These are phyloP conservation scores for Meyerozyma guilliermondii DNA, from an alignment of 1,139 yeast genomes.

Conservation along the genomic window DNA sequence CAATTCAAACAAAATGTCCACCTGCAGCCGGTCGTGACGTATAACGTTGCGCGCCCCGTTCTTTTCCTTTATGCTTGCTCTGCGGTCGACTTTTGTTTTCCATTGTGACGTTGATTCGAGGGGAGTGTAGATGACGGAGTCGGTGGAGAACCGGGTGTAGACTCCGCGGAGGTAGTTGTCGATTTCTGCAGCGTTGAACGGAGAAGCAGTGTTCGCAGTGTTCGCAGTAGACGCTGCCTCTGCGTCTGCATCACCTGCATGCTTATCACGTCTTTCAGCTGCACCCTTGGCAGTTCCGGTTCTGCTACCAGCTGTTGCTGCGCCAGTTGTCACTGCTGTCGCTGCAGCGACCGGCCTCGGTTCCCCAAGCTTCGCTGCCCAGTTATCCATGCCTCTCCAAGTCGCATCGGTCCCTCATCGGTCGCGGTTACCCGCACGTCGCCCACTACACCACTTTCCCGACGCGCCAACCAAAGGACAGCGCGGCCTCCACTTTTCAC, in stretches of 20 bases:
- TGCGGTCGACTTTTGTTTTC: conserved; percentile 11
- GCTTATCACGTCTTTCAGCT: too few species aligned
- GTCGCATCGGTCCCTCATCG: too few species aligned
- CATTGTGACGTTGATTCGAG: conserved; percentile 21
- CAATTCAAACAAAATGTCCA: conserved; percentile 17
- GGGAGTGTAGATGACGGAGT: conserved; percentile 12
- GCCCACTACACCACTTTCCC: neutral
- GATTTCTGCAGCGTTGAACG: neutral
- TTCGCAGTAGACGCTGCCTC: neutral
- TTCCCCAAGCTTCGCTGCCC: too few species aligned
- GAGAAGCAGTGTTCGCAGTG: too few species aligned
- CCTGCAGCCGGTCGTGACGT: conserved; percentile 5
- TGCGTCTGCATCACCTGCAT: neutral
- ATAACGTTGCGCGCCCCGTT: conserved; percentile 4
- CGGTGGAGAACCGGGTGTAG: neutral
- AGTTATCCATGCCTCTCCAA: too few species aligned
- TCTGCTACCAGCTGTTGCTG: too few species aligned
- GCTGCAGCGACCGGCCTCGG: too few species aligned
- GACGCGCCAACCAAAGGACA: neutral
- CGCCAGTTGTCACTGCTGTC: too few species aligned
- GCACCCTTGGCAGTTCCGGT: conserved; percentile 1
- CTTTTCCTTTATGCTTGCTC: conserved; percentile 4
- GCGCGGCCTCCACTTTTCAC: neutral
- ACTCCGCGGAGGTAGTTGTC: neutral
- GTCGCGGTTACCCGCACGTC: neutral